phyloP scores from a whole-genome alignment of 2,329 filamentous ascomycete species.

The Cryphonectria carpinicola region DNA sequence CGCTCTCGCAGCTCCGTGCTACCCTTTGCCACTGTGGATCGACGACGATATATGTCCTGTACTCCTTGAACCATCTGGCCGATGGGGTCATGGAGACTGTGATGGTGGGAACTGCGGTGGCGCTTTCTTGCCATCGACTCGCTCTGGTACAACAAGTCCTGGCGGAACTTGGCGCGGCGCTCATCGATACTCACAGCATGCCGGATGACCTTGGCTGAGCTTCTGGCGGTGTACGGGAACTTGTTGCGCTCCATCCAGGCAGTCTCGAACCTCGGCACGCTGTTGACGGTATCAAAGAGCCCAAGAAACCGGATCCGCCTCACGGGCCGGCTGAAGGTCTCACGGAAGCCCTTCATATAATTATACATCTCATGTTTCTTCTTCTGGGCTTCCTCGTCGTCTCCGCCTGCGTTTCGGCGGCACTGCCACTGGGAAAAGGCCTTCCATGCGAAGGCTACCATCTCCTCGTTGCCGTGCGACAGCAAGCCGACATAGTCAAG shows the following conservation, averaged over 20 bases:
- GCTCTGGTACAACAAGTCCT: conserved; percentile 67
- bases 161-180: conserved; percentile 71
- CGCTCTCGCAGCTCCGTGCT: background rate
- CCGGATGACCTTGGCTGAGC: conserved; percentile 63
- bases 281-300: conserved; percentile 82
- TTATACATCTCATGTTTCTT: conserved; percentile 67
- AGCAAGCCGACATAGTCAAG: conserved; percentile 80
- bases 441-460: conserved; percentile 84
- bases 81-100: conserved; percentile 28
- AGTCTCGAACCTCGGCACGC: conserved; percentile 75
- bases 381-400: conserved; percentile 46
- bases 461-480: conserved; percentile 81
- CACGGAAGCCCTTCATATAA: conserved; percentile 79
- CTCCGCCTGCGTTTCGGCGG: conserved; percentile 50
- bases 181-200: conserved; percentile 75
- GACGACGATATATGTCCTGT: conserved; percentile 43
- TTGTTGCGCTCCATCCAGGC: conserved; percentile 79
- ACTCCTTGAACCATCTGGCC: conserved; percentile 34
- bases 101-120: conserved; percentile 31
- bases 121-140: conserved; percentile 28
- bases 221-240: conserved; percentile 69
- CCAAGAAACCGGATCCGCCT: conserved; percentile 76
- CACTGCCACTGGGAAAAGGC: conserved; percentile 76
- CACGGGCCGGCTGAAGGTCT: conserved; percentile 79
- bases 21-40: background rate